Evolutionary conservation across 441 rosid species (phyloP).

Genomic region (Mallotus repandus): DNA sequence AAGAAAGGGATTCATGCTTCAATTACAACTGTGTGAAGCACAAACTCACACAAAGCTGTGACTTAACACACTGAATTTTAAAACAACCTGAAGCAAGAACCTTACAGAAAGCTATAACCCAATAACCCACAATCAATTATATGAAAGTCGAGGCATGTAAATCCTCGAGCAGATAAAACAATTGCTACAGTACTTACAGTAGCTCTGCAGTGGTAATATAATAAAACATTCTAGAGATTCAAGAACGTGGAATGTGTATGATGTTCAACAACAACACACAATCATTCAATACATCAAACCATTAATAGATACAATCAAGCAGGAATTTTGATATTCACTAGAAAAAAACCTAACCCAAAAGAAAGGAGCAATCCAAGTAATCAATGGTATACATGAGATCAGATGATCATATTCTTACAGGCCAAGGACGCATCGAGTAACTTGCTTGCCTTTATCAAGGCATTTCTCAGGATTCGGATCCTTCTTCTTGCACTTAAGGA

Average conservation of each 20-base stretch:
- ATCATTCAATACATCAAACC: too few relatives aligned
- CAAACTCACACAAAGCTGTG: too few relatives aligned
- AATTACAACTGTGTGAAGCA: not conserved
- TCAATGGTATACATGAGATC: not conserved
- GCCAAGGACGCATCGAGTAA: constrained; percentile 91
- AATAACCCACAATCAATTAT: too few relatives aligned
- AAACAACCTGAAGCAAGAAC: not conserved
- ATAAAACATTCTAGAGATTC: too few relatives aligned
- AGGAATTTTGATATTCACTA: not conserved
- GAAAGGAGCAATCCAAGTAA: not conserved
- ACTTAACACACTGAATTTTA: not conserved
- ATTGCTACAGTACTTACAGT: too few relatives aligned
- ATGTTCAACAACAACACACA: too few relatives aligned
- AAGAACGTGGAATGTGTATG: too few relatives aligned
- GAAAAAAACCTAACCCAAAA: not conserved
- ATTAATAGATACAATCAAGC: too few relatives aligned
- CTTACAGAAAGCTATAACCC: too few relatives aligned
- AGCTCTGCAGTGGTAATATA: too few relatives aligned
- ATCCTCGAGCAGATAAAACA: too few relatives aligned
- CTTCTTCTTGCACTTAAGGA: constrained; percentile 93
- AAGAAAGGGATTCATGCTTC: not conserved
- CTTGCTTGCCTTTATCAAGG: constrained; percentile 89
- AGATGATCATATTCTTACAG: constrained; percentile 42
- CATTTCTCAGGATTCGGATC: constrained; percentile 98
- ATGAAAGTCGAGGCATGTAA: too few relatives aligned